Evolutionary conservation across 495 filamentous ascomycete genomes (phyloP), one percentile per base, ranked within the genome.

Genomic region (Penicillium nucicola): DNA sequence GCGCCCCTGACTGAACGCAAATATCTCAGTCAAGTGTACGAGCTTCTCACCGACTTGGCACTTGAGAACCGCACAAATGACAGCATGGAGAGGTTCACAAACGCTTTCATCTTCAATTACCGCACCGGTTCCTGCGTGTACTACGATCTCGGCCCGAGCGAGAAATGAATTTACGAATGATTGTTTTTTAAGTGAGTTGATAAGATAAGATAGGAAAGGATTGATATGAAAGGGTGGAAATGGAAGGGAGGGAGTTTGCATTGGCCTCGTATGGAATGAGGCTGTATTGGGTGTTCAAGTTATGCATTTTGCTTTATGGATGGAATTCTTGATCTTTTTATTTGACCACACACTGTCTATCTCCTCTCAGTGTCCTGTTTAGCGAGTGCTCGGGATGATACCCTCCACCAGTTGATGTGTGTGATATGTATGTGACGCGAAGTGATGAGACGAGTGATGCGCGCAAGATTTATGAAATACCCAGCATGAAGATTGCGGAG

Each of bases 21-120:
- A 59, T 97, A 97, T 60, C 74, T 96, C n/a, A 76, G 81, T 36
- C 88, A 97, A 60, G 77, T 97, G 34, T 87, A 93, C 58, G 88
- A 90, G 36, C 71, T 96, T 56, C 76, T 98, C 15, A 62, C 65
- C 9, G 79, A 78, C 38, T 71, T 84, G 64, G 81, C 81, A 34
- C 77, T 76, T 50, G 80, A 87, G 61, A 58, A 47, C 28, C 66
- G 50, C 45, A 28, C 45, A 7, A 56, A 57, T 17, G 70, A 68
- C 44, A 77, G 72, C 50, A 72, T 76, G 23, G 74, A 79, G 49
- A 70, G 72, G 41, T 77, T 69, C 18, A 72, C 74, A n/a, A 83
- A 86, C 56, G 84, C 85, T 9, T 90, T 91, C 66, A 81, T 92
- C 17, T 91, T 90, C 62, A 92, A 91, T 60, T 89, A 89, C 49